These are phyloP conservation scores for Schwanniomyces sp. DNA, from an alignment of 805 yeast genomes.

Conservation along the genomic window DNA sequence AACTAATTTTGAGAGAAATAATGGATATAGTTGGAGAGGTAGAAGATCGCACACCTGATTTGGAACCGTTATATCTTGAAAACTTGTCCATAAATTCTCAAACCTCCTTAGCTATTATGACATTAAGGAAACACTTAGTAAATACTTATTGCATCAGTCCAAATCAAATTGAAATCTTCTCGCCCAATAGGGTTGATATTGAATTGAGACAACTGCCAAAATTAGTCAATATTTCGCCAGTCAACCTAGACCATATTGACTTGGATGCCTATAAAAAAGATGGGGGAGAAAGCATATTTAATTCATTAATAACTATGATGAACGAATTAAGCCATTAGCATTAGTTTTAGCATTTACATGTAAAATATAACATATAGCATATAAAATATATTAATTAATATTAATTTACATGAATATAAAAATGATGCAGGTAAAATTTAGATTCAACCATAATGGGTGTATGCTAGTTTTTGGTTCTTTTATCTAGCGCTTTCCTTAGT, in stretches of 20 bases:
- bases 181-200: conserved; percentile 27
- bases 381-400: not conserved
- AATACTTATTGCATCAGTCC: conserved; percentile 19
- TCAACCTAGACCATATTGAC: conserved; percentile 4
- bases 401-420: not conserved
- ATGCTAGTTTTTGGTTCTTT: not conserved
- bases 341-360: not conserved
- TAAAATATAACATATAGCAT: not conserved
- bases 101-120: conserved; percentile 10
- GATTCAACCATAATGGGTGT: too few relatives aligned
- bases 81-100: conserved; percentile 8
- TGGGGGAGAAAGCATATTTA: conserved; percentile 3
- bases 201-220: conserved; percentile 34
- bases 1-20: conserved; percentile 42
- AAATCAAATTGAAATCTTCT: conserved; percentile 23
- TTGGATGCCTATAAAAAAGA: conserved; percentile 2
- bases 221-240: conserved; percentile 6
- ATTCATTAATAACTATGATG: conserved; percentile 8
- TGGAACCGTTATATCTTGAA: not conserved
- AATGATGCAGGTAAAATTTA: not conserved
- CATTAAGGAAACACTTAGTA: conserved; percentile 19
- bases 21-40: conserved; percentile 27
- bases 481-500: conserved; percentile 2
- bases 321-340: conserved; percentile 10
- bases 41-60: conserved; percentile 8